Base-by-base conservation (phyloP, 106 monocot genomes). In the Hemerocallis citrina region DNA sequence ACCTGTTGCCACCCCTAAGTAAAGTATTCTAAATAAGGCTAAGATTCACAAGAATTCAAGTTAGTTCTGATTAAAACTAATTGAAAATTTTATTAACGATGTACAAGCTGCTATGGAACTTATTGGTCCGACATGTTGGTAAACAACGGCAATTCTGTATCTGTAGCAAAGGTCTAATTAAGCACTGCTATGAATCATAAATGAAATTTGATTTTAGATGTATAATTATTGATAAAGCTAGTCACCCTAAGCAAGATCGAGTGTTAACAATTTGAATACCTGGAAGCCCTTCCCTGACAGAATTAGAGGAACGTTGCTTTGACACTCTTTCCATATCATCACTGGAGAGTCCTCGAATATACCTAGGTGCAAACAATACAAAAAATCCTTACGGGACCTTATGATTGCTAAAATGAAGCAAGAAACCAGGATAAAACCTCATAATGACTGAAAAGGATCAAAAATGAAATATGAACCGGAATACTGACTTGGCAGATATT, bases 401-500 rank as follows among this genome's bases (percentile, higher is more conserved):
- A 32, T 64, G 15, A 67, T 34, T 29, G 20, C 10, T 48, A 34
- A 28, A 34, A 30, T 3, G 46, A 36, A 45, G 59, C 10, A 28
- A 0, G 44, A 29, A 31, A 14, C 40, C 2, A 13, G 16, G 31
- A 29, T 27, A 42, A 7, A 23, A 59, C 30, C 19, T 46, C 21
- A 40, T 14, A 22, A 50, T 5, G 34, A 57, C n/a, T 61, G 40
- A 34, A 47, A 69, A 49, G 15, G 43, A 7, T 56, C 6, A 40
- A 12, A 68, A 57, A 57, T 16, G 43, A 49, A 40, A 31, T 6
- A 45, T 22, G 5, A 57, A 55, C 1, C 37, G 56, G 45, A n/a
- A 27, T 27, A 72, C 93, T n/a, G 15, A 95, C 94, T 86, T 95
- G 21, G 81, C 83, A 57, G 90, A 90, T 46, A 96, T 71, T 48